A percentile compares a stretch with the other conserved stretches of the same genome.
Conservation (phyloP, 805 yeast genomes). For the Candida cerambycidarum region DNA sequence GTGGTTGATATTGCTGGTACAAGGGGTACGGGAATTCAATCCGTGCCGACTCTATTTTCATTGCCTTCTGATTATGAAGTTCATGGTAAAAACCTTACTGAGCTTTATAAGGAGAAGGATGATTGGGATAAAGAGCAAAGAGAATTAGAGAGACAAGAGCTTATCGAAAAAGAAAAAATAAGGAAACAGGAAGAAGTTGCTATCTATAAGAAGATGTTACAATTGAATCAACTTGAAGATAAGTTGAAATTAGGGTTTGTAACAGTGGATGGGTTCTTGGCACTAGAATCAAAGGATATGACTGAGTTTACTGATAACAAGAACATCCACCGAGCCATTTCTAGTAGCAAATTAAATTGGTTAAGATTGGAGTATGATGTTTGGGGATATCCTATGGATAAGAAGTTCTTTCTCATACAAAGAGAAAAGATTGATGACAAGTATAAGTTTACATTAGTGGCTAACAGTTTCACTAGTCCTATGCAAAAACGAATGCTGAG, state of each 20-base stretch:
- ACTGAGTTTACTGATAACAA: conserved; percentile 13
- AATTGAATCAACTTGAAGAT: conserved; percentile 13
- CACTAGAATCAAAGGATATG: conserved; percentile 17
- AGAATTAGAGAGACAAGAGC: conserved; percentile 12
- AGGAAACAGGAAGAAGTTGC: conserved; percentile 15
- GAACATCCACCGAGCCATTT: conserved; percentile 17
- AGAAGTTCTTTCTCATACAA: conserved; percentile 11
- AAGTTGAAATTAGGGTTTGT: conserved; percentile 29
- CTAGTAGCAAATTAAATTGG: conserved; percentile 21
- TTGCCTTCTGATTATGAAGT: conserved; percentile 22
- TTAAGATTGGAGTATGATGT: conserved; percentile 30
- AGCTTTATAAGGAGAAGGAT: conserved; percentile 14
- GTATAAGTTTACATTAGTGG: conserved; percentile 13
- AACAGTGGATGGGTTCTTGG: conserved; percentile 39
- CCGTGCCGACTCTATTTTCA: conserved; percentile 52
- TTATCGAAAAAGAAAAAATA: conserved; percentile 10
- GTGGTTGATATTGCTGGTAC: conserved; percentile 77
- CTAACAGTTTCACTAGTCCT: conserved; percentile 16
- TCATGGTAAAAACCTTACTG: conserved; percentile 13
- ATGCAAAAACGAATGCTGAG: conserved; percentile 18
- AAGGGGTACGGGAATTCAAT: conserved; percentile 49
- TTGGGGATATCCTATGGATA: conserved; percentile 28
- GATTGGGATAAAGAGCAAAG: conserved; percentile 10
- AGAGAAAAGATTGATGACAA: conserved; percentile 5
- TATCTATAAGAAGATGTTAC: conserved; percentile 13